These are phyloP conservation scores for Gamarada debralockiae DNA, from an alignment of 495 filamentous ascomycete species.

Conservation along the genomic window DNA sequence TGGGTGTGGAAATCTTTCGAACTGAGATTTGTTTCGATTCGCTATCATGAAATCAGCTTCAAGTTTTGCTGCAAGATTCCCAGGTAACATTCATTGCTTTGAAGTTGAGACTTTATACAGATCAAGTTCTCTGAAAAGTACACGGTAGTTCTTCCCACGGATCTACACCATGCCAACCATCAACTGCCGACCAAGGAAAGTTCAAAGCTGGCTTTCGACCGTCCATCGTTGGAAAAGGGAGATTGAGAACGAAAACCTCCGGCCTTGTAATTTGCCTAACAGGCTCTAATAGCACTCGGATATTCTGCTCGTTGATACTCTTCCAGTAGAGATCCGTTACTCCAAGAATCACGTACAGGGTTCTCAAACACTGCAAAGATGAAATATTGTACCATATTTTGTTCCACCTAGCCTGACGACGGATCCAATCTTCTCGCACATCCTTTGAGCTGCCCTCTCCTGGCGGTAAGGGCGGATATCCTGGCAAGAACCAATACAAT, in stretches of 20 bases:
- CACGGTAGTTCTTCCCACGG: slow-evolving; percentile 4
- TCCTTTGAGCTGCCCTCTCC: neutral
- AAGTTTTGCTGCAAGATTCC: too few species aligned
- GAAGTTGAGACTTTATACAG: too few species aligned
- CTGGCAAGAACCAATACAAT: neutral
- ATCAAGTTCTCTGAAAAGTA: slow-evolving; percentile 1
- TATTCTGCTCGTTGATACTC: slow-evolving; percentile 1
- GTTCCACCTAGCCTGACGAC: neutral
- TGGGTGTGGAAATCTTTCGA: too few species aligned
- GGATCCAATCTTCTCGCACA: neutral
- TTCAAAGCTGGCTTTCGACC: neutral
- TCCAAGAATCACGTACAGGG: neutral
- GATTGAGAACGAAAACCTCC: neutral
- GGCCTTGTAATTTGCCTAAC: neutral
- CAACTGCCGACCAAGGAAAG: neutral
- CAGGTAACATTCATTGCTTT: too few species aligned
- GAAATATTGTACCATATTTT: neutral
- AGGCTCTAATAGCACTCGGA: neutral
- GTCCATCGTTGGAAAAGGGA: neutral
- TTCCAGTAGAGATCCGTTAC: neutral
- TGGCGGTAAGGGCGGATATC: too few species aligned
- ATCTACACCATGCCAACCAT: neutral
- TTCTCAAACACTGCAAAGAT: neutral
- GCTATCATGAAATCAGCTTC: too few species aligned
- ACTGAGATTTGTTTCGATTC: too few species aligned